Evolutionary conservation across 1,284 basidiomycete genomes (phyloP).

Genomic region (Abortiporus biennis): DNA sequence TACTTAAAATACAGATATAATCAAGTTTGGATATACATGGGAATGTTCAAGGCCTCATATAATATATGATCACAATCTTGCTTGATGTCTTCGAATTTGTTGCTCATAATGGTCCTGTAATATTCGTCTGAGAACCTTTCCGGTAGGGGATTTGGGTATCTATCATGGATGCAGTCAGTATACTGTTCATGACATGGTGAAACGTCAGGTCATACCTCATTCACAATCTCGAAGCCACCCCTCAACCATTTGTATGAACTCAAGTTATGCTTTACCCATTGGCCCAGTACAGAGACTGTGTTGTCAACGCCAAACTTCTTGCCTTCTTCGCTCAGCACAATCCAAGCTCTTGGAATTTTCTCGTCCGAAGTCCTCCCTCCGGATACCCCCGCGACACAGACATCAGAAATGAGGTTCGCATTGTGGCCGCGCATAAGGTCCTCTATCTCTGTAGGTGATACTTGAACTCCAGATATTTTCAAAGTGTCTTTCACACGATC

Average conservation of each 20-base stretch:
- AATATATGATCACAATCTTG: not conserved
- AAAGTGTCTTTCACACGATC: slow-evolving; percentile 65
- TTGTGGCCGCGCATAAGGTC: slow-evolving; percentile 52
- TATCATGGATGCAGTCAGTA: slow-evolving; percentile 16
- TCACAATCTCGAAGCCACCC: slow-evolving; percentile 57
- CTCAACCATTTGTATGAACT: slow-evolving; percentile 67
- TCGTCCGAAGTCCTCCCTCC: slow-evolving; percentile 61
- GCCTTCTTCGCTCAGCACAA: slow-evolving; percentile 53
- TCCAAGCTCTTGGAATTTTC: slow-evolving; percentile 65
- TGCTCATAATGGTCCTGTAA: slow-evolving; percentile 51
- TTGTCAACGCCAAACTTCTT: slow-evolving; percentile 35
- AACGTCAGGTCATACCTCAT: slow-evolving; percentile 24
- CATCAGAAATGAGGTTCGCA: slow-evolving; percentile 48
- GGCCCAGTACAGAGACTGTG: slow-evolving; percentile 40
- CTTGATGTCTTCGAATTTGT: not conserved
- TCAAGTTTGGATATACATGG: too few species aligned
- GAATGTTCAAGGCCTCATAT: too few species aligned
- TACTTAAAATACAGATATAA: too few species aligned
- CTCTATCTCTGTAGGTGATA: slow-evolving; percentile 70
- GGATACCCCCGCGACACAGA: slow-evolving; percentile 59
- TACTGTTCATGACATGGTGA: not conserved
- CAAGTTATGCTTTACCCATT: slow-evolving; percentile 52
- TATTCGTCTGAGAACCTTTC: slow-evolving; percentile 54
- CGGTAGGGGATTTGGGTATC: slow-evolving; percentile 67
- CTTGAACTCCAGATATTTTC: slow-evolving; percentile 68